A percentile compares a stretch with the other conserved stretches of the same genome.
These are phyloP conservation scores for Sclerotinia borealis DNA, from an alignment of 2,329 filamentous ascomycete species.

Conservation along the genomic window DNA sequence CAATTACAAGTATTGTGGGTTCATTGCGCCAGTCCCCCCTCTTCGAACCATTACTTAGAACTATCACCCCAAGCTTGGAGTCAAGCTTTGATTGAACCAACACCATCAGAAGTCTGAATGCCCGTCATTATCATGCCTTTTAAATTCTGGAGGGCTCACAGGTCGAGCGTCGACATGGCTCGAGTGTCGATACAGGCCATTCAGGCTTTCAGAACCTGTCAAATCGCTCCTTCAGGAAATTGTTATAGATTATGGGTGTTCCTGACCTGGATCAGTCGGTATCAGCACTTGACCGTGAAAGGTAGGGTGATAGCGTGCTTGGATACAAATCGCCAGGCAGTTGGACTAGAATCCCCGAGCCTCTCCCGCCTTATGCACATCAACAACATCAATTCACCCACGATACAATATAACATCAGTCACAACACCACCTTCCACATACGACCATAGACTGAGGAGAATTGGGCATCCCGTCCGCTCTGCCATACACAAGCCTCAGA, in stretches of 20 bases:
- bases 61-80: neutral
- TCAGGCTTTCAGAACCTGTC: too few relatives aligned
- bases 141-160: neutral
- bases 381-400: neutral
- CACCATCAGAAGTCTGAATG: neutral
- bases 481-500: slow-evolving; percentile 2
- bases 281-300: too few relatives aligned
- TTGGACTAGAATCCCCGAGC: neutral
- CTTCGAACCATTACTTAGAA: neutral
- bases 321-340: too few relatives aligned
- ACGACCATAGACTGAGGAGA: too few relatives aligned
- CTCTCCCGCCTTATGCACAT: neutral
- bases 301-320: too few relatives aligned
- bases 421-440: rapidly evolving
- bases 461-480: too few relatives aligned
- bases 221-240: too few relatives aligned
- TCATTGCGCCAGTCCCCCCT: neutral
- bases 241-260: too few relatives aligned
- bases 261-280: too few relatives aligned
- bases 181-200: neutral
- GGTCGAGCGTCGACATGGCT: neutral
- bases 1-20: neutral
- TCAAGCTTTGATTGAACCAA: neutral
- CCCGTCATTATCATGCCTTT: neutral
- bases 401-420: neutral